phyloP scores from a whole-genome alignment of 164 flowering plant species.

The Magnolia changhungtana region DNA sequence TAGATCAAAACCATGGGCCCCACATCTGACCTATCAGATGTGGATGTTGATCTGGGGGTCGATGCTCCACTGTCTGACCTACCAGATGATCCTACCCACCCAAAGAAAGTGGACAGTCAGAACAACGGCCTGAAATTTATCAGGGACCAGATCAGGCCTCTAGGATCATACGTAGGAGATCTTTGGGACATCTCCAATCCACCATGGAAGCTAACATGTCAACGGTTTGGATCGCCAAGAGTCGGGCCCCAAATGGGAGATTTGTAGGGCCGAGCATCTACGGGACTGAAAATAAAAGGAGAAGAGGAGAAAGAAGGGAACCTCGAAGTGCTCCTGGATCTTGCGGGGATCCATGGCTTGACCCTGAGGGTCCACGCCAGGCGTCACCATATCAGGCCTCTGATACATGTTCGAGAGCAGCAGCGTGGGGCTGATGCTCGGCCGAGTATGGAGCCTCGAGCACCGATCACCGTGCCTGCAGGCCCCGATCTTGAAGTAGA shows the following conservation, averaged over 20 bases:
- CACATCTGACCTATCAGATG: too few relatives aligned
- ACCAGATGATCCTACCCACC: too few relatives aligned
- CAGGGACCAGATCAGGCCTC: too few relatives aligned
- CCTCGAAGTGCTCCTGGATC: constrained; percentile 70
- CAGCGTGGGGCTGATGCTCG: constrained; percentile 64
- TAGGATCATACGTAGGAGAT: too few relatives aligned
- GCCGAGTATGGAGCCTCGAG: constrained; percentile 64
- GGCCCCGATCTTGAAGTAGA: constrained; percentile 93
- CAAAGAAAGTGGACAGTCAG: too few relatives aligned
- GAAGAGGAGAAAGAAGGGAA: constrained; percentile 1
- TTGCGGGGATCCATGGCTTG: constrained; percentile 55
- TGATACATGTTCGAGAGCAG: constrained; percentile 73
- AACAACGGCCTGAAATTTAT: too few relatives aligned
- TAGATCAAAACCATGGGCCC: too few relatives aligned
- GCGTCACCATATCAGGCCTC: constrained; percentile 67
- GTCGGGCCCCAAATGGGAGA: neutral
- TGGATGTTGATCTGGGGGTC: too few relatives aligned
- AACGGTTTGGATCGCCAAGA: too few relatives aligned
- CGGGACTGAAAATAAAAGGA: neutral
- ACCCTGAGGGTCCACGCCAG: constrained; percentile 59
- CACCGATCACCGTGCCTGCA: constrained; percentile 74
- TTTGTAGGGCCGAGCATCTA: neutral
- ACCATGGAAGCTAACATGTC: too few relatives aligned
- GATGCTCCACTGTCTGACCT: too few relatives aligned
- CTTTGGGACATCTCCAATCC: too few relatives aligned